Evolutionary conservation across 2,329 filamentous ascomycete species (phyloP), one percentile per base, ranked within the genome.

Genomic region (Hysterium pulicare): DNA sequence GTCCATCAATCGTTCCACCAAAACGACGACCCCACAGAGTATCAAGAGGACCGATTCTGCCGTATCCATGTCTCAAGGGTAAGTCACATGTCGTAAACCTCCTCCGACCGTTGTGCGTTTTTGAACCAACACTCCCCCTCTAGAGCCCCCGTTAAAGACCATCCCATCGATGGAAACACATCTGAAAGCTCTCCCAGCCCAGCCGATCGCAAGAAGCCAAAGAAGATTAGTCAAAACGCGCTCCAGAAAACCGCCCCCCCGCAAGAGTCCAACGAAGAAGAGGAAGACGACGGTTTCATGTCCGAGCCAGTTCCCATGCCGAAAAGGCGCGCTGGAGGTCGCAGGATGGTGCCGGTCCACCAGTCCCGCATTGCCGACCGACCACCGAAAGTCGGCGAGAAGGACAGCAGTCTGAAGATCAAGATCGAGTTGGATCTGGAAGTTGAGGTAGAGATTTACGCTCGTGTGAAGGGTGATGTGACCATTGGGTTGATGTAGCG

Each of bases 241-340:
- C 40, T 48, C 33, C 41, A 50, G 34, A 51, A 53, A 40, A 33
- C 36, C 32, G 16, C 32, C 24, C 47, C 20, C 33, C 16, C 16
- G 26, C 36, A 44, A 26, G 28, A 37, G 22, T 22, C 35, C 19
- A 28, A 41, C 16, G 39, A 43, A 10, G 39, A 46, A 31, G 46
- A 53, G 5, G 47, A 51, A 31, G 44, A 47, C 10, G 38, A 72
- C 47, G 31, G 63, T 46, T 33, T 71, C 44, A 16, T 71, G 55
- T 17, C 70, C 67, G 45, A 73, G 61, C 40, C 67, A 66, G 71
- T 69, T 41, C n/a, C n/a, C n/a, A n/a, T n/a, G n/a, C n/a, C n/a
- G n/a, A n/a, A n/a, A n/a, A n/a, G n/a, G n/a, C 37, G 38, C 24
- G 21, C 16, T 17, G 47, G 50, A 5, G 46, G 50, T 39, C 46